A percentile compares a stretch with the other conserved stretches of the same genome.
Evolutionary conservation across 2,329 filamentous ascomycete genomes (phyloP).

Genomic region (Colletotrichum tabaci): DNA sequence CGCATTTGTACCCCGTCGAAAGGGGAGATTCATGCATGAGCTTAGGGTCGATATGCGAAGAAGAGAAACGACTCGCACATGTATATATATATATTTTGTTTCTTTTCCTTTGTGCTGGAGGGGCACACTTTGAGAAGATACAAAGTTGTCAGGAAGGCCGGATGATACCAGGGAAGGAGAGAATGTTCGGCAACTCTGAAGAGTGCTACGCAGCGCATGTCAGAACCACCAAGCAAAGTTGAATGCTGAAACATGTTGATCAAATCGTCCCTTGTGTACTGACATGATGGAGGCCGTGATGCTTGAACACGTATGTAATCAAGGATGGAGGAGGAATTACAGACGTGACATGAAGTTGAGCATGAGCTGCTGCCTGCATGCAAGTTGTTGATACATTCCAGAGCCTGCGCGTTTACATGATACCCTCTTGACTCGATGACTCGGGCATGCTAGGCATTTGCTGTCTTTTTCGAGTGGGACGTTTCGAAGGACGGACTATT

Average conservation of each 20-base stretch:
- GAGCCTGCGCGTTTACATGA: neutral
- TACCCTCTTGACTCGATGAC: neutral
- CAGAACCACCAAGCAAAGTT: constrained; percentile 29
- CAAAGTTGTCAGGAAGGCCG: constrained; percentile 35
- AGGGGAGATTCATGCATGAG: constrained; percentile 39
- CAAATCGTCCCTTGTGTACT: neutral
- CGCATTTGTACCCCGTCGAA: constrained; percentile 28
- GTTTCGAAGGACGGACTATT: neutral
- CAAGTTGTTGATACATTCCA: neutral
- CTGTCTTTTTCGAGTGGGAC: neutral
- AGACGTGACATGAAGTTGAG: neutral
- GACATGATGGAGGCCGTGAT: too few species aligned
- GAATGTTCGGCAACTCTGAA: constrained; percentile 19
- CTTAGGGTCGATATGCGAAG: constrained; percentile 38
- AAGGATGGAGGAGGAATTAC: too few species aligned
- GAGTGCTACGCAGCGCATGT: constrained; percentile 22
- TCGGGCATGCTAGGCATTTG: neutral
- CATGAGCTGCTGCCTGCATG: neutral
- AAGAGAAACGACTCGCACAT: constrained; percentile 43
- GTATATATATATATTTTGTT: constrained; percentile 43
- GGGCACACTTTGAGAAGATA: constrained; percentile 33
- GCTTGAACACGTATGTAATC: too few species aligned
- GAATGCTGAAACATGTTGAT: constrained; percentile 34
- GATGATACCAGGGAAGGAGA: constrained; percentile 43
- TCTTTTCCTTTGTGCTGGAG: constrained; percentile 39